phyloP scores from a whole-genome alignment of 208 protist genomes.

The Herpetomonas samuelpessoai region DNA sequence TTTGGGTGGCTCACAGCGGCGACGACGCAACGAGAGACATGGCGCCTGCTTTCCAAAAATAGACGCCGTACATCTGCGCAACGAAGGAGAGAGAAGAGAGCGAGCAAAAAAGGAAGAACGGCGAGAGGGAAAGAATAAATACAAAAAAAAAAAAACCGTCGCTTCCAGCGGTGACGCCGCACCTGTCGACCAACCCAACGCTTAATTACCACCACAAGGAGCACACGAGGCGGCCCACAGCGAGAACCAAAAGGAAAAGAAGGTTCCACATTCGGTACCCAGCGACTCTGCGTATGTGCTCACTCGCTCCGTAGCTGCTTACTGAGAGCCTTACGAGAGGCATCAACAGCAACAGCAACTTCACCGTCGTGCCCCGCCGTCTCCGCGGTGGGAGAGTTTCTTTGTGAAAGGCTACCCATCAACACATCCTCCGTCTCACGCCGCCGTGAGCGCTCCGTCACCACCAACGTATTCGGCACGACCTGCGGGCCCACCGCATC shows the following conservation, averaged over 20 bases:
- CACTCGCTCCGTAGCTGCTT: no score
- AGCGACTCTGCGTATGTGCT: no score
- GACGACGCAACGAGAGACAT: no score
- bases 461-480: neutral
- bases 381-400: neutral
- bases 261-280: no score
- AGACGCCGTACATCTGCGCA: neutral
- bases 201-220: no score
- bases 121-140: neutral
- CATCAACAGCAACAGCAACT: neutral
- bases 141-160: neutral
- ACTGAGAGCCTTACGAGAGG: no score
- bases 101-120: constrained; percentile 6
- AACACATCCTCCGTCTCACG: neutral
- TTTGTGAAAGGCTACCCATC: neutral
- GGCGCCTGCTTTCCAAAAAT: no score
- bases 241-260: no score
- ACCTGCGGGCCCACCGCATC: neutral
- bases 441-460: neutral
- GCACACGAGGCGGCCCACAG: no score
- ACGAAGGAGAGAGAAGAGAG: neutral
- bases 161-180: neutral
- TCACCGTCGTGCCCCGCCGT: neutral
- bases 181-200: no score
- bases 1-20: no score